These are phyloP conservation scores for Elaeagnus macrophylla DNA, from an alignment of 306 rosid species.

Conservation along the genomic window DNA sequence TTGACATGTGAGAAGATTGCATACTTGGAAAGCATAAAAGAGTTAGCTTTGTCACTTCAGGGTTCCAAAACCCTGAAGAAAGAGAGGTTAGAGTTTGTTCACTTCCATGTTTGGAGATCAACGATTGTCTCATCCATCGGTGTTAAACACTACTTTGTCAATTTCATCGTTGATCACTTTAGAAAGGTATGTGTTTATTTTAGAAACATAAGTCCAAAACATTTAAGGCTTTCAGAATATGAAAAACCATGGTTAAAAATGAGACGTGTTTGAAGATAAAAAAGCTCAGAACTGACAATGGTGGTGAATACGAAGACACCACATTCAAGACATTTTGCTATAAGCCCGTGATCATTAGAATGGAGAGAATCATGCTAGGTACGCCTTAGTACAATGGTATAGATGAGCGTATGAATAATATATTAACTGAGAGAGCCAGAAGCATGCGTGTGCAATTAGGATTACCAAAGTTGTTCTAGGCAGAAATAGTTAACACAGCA, in stretches of 20 bases:
- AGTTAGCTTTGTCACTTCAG: too few species aligned
- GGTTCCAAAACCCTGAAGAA: too few species aligned
- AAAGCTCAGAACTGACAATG: not conserved
- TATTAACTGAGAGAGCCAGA: not conserved
- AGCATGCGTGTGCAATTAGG: not conserved
- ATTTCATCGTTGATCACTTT: too few species aligned
- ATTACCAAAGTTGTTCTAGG: not conserved
- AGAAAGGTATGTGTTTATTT: not conserved
- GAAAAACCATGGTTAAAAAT: not conserved
- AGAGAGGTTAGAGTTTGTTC: too few species aligned
- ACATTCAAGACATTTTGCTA: not conserved
- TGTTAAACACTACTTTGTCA: too few species aligned
- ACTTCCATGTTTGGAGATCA: too few species aligned
- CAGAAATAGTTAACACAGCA: not conserved
- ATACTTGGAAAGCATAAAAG: too few species aligned
- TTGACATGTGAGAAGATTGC: too few species aligned
- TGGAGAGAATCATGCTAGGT: not conserved
- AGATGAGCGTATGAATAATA: not conserved
- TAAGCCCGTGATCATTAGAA: not conserved
- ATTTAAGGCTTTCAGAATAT: not conserved
- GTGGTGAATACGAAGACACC: not conserved
- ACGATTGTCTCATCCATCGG: too few species aligned
- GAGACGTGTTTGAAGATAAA: not conserved
- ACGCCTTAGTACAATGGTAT: constrained; percentile 1
- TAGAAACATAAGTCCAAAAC: not conserved